phyloP scores from a whole-genome alignment of 2,329 filamentous ascomycete species.

The Diaporthe amygdali region DNA sequence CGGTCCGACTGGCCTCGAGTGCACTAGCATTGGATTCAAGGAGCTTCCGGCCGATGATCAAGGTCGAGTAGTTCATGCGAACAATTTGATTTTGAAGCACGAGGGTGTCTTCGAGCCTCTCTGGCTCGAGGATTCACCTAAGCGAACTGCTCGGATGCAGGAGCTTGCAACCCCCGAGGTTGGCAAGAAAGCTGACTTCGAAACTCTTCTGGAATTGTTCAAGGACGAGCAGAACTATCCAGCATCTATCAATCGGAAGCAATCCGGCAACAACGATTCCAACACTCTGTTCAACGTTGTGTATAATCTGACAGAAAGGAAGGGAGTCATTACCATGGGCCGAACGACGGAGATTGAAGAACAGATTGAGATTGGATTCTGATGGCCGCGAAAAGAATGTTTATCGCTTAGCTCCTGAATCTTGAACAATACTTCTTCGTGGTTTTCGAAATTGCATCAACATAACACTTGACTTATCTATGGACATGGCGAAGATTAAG shows the following conservation, averaged over 20 bases:
- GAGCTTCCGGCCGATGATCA: background rate
- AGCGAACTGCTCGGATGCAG: conserved; percentile 14
- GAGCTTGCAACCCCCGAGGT: background rate
- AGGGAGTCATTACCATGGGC: background rate
- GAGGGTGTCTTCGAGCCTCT: background rate
- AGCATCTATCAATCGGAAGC: conserved; percentile 18
- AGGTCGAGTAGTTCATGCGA: background rate
- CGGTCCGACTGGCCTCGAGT: conserved; percentile 51
- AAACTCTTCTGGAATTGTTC: background rate
- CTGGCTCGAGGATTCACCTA: background rate
- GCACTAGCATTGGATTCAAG: conserved; percentile 33
- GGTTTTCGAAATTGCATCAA: too few relatives aligned
- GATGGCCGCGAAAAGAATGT: too few relatives aligned
- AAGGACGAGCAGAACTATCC: background rate
- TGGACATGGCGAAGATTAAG: too few relatives aligned
- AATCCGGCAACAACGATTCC: too few relatives aligned
- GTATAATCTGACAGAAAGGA: background rate
- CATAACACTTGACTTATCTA: too few relatives aligned
- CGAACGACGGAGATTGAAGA: background rate
- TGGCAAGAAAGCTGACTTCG: background rate
- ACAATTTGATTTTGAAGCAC: background rate
- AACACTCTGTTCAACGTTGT: background rate
- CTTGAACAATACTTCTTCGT: too few relatives aligned
- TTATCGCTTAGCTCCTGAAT: too few relatives aligned
- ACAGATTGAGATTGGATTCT: too few relatives aligned